Conservation (phyloP, 306 rosid genomes). For the Cotoneaster glaucophyllus region DNA sequence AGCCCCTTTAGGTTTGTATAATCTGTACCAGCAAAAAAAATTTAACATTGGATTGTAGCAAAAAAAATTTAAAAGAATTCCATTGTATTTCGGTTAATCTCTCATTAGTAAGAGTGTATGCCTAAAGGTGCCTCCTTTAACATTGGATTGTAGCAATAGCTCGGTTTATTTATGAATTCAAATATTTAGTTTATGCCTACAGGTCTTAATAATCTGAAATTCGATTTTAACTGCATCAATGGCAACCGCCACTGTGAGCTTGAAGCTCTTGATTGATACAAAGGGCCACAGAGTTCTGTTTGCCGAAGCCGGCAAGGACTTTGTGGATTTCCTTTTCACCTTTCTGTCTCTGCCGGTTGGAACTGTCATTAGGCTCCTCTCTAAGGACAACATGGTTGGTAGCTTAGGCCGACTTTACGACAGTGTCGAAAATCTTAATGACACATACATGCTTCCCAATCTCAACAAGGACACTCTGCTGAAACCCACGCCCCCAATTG, state of each 20-base stretch:
- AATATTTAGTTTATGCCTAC: neutral
- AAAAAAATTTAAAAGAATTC: too few relatives aligned
- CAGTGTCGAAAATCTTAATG: constrained; percentile 28
- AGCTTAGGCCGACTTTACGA: constrained; percentile 31
- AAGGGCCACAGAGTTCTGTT: constrained; percentile 23
- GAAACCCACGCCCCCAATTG: neutral
- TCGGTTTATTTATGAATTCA: neutral
- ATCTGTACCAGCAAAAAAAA: too few relatives aligned
- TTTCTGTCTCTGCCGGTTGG: constrained; percentile 32
- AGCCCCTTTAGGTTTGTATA: too few relatives aligned
- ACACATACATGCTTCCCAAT: constrained; percentile 29
- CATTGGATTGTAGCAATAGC: neutral
- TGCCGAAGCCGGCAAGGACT: constrained; percentile 46
- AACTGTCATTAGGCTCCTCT: constrained; percentile 15
- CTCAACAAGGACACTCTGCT: constrained; percentile 17
- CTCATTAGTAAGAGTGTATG: too few relatives aligned
- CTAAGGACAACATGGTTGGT: constrained; percentile 29
- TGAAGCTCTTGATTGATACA: constrained; percentile 38
- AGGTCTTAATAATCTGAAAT: neutral
- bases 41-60: too few relatives aligned
- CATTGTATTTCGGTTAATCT: too few relatives aligned
- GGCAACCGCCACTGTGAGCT: constrained; percentile 11
- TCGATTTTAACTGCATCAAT: neutral
- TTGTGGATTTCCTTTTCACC: constrained; percentile 36
- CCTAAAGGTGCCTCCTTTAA: neutral